These are phyloP conservation scores for Yamadazyma dushanensis DNA, from an alignment of 1,139 yeast genomes.

Conservation along the genomic window DNA sequence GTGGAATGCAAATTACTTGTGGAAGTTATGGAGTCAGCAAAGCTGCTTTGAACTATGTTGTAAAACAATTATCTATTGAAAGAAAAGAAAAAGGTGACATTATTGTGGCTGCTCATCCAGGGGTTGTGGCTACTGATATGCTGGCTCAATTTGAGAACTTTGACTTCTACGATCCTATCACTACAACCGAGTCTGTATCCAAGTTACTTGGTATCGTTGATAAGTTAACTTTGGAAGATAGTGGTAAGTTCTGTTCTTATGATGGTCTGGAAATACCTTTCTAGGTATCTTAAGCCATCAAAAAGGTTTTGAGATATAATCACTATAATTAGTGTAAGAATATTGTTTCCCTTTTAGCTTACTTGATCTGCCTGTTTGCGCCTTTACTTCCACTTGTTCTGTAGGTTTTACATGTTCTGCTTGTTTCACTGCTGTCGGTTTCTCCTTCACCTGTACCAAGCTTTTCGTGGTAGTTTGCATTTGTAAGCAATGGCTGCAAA, in stretches of 20 bases:
- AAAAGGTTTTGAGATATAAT: no score
- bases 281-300: no score
- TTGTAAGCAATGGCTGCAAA: no score
- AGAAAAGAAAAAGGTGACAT: constrained; percentile 31
- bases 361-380: no score
- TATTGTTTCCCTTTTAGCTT: no score
- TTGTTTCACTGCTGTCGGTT: no score
- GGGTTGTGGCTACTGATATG: constrained; percentile 9
- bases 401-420: no score
- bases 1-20: background rate
- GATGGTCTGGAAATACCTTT: background rate
- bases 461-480: no score
- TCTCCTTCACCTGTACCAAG: no score
- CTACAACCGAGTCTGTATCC: background rate
- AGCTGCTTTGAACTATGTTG: constrained; percentile 6
- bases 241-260: background rate
- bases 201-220: background rate
- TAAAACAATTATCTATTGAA: constrained; percentile 5
- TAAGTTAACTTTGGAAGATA: background rate
- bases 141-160: background rate
- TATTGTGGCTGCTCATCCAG: constrained; percentile 51
- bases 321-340: no score
- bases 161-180: no score
- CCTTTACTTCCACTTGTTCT: no score
- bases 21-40: constrained; percentile 5